Evolutionary conservation across 306 rosid genomes (phyloP).

Genomic region (Geum urbanum): DNA sequence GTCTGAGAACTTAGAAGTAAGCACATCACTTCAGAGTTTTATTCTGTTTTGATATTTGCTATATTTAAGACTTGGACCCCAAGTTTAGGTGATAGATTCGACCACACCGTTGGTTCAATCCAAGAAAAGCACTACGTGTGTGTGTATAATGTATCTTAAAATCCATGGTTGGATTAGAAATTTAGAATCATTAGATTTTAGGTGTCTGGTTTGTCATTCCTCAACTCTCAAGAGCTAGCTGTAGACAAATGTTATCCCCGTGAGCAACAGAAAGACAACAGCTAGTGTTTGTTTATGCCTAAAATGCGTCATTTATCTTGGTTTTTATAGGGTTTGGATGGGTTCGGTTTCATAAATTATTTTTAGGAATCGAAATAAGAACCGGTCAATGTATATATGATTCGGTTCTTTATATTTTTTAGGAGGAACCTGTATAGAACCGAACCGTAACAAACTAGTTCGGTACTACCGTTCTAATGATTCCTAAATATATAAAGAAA

Average conservation of each 20-base stretch:
- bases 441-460: too few species aligned
- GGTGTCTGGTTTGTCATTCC: background rate
- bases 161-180: background rate
- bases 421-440: too few species aligned
- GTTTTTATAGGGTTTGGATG: too few species aligned
- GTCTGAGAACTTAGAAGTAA: background rate
- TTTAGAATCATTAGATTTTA: constrained; percentile 3
- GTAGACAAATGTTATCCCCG: background rate
- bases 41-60: background rate
- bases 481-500: too few species aligned
- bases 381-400: too few species aligned
- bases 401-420: too few species aligned
- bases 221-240: background rate
- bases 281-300: background rate
- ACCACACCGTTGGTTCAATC: background rate
- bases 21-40: constrained; percentile 11
- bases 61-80: background rate
- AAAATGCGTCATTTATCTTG: too few species aligned
- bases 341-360: too few species aligned
- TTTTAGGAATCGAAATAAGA: too few species aligned
- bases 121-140: background rate
- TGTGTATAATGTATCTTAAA: background rate
- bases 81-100: constrained; percentile 12
- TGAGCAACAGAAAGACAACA: background rate
- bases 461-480: too few species aligned